phyloP scores from a whole-genome alignment of 306 rosid species.

The Medicago truncatula region DNA sequence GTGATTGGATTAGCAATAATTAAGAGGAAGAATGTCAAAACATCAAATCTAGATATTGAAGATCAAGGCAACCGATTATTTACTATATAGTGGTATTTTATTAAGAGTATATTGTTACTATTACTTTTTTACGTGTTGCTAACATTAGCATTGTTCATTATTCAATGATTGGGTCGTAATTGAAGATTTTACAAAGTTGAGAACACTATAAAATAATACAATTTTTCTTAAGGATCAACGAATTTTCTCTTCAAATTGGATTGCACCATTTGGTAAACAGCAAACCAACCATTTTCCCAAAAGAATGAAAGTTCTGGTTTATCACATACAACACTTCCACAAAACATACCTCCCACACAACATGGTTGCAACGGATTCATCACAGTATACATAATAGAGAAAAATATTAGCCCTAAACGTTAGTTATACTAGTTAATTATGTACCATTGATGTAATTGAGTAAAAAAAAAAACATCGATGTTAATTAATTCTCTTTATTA shows the following conservation, averaged over 20 bases:
- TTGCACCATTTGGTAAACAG: neutral
- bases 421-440: no score
- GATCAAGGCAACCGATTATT: neutral
- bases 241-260: slow-evolving; percentile 1
- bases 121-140: no score
- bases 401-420: no score
- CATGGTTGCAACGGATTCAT: slow-evolving; percentile 47
- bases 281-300: slow-evolving; percentile 44
- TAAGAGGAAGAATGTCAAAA: neutral
- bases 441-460: no score
- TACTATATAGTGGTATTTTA: neutral
- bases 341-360: neutral
- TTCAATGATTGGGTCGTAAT: no score
- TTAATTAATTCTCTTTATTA: no score
- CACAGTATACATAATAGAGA: slow-evolving; percentile 8
- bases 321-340: slow-evolving; percentile 40
- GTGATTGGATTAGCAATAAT: no score
- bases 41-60: neutral
- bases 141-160: no score
- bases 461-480: no score
- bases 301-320: slow-evolving; percentile 37
- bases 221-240: neutral
- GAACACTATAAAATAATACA: neutral
- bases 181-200: no score
- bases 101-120: neutral